phyloP scores from a whole-genome alignment of 257 asterid species.

The Lavandula angustifolia region DNA sequence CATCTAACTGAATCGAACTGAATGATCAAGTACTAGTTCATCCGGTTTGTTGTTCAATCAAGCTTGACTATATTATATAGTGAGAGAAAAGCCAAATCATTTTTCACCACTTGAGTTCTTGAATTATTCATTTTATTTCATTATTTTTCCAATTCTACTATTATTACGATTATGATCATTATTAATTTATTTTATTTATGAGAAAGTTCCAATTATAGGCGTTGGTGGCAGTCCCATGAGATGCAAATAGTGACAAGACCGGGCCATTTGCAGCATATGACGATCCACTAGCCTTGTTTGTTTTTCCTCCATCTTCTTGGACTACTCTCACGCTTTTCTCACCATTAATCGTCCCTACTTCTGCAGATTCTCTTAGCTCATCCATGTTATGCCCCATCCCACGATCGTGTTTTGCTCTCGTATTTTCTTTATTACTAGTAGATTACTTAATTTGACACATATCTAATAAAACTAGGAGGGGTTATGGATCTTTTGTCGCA shows the following conservation, averaged over 20 bases:
- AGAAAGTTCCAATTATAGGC: neutral
- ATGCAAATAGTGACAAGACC: slow-evolving; percentile 36
- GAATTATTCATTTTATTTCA: neutral
- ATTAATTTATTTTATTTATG: neutral
- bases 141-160: no score
- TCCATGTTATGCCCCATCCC: neutral
- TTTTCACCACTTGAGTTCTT: neutral
- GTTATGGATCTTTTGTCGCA: no score
- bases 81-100: neutral
- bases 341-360: neutral
- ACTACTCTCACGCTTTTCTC: neutral
- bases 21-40: no score
- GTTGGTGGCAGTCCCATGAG: slow-evolving; percentile 28
- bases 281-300: slow-evolving; percentile 29
- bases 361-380: neutral
- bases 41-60: no score
- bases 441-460: no score
- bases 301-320: neutral
- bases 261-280: slow-evolving; percentile 42
- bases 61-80: no score
- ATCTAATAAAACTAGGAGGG: no score
- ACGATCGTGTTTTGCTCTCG: neutral
- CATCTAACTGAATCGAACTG: no score
- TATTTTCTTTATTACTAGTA: neutral
- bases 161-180: no score